Evolutionary conservation across 2,329 filamentous ascomycete genomes (phyloP).

Genomic region (Pseudomassariella vexata): DNA sequence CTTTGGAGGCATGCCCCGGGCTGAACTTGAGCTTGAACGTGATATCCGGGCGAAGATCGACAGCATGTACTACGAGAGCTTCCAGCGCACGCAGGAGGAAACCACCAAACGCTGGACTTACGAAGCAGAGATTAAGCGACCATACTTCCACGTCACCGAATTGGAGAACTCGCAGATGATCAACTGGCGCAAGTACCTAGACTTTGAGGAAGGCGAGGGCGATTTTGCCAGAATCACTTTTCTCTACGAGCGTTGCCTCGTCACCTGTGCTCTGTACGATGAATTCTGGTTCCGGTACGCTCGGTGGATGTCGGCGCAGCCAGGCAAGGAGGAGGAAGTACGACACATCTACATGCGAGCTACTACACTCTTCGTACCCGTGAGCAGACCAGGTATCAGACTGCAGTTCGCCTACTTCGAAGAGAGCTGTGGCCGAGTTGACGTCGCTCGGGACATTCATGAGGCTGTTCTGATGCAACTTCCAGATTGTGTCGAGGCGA

Average conservation of each 20-base stretch:
- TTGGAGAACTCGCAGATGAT: conserved; percentile 76
- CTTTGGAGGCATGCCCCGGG: conserved; percentile 47
- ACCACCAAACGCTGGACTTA: conserved; percentile 92
- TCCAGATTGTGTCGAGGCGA: conserved; percentile 80
- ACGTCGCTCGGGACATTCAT: conserved; percentile 80
- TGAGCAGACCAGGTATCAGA: conserved; percentile 76
- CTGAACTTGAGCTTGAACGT: conserved; percentile 75
- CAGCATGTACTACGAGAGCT: conserved; percentile 72
- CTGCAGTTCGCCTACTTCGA: conserved; percentile 94
- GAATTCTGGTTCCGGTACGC: conserved; percentile 98
- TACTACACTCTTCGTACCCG: conserved; percentile 76
- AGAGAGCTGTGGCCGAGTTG: conserved; percentile 71
- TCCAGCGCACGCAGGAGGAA: conserved; percentile 76
- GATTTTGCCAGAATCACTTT: conserved; percentile 70
- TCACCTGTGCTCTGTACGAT: conserved; percentile 90
- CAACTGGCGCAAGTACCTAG: conserved; percentile 95
- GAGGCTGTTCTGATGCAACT: conserved; percentile 69
- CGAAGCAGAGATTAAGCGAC: conserved; percentile 89
- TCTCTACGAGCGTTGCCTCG: conserved; percentile 88
- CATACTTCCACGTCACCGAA: conserved; percentile 94
- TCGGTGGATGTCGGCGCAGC: conserved; percentile 82
- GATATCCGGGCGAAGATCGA: conserved; percentile 79
- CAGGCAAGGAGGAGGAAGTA: conserved; percentile 79
- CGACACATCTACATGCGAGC: conserved; percentile 89
- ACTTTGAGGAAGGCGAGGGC: conserved; percentile 87